Conservation (phyloP, 2,329 filamentous ascomycete species). For the Teratosphaeria destructans region DNA sequence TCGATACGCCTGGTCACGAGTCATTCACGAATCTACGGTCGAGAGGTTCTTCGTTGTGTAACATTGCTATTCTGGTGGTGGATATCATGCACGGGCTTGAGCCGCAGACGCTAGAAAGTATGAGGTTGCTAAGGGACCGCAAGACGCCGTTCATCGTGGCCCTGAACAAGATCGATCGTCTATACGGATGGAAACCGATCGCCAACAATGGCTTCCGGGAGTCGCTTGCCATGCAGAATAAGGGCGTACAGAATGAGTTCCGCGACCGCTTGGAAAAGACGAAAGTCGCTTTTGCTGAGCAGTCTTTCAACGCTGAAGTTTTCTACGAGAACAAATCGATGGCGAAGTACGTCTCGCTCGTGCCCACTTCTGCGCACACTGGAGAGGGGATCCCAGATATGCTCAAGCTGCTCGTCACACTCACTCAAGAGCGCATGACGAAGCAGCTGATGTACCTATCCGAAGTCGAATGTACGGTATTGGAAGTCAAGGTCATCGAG, state of each 20-base stretch:
- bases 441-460: constrained; percentile 96
- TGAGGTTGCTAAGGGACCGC: constrained; percentile 82
- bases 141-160: constrained; percentile 98
- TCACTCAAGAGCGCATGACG: constrained; percentile 97
- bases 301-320: constrained; percentile 94
- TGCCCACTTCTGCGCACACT: constrained; percentile 95
- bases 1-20: constrained; percentile 98
- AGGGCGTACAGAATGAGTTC: constrained; percentile 90
- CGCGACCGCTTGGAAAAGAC: constrained; percentile 79
- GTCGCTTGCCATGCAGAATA: constrained; percentile 78
- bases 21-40: constrained; percentile 98
- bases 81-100: constrained; percentile 99
- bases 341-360: constrained; percentile 86
- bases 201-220: constrained; percentile 98
- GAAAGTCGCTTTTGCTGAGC: constrained; percentile 88
- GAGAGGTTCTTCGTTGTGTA: constrained; percentile 93
- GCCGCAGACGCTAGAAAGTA: constrained; percentile 93
- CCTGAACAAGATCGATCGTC: constrained; percentile 98
- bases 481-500: constrained; percentile 98
- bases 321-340: constrained; percentile 98
- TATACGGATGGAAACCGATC: constrained; percentile 97
- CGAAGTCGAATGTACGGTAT: constrained; percentile 92
- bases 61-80: constrained; percentile 97
- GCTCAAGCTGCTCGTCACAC: constrained; percentile 84
- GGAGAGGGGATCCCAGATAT: constrained; percentile 98